A percentile compares a stretch with the other conserved stretches of the same genome.
These are phyloP conservation scores for Collybia sp. DNA, from an alignment of 768 basidiomycete genomes.

Conservation along the genomic window DNA sequence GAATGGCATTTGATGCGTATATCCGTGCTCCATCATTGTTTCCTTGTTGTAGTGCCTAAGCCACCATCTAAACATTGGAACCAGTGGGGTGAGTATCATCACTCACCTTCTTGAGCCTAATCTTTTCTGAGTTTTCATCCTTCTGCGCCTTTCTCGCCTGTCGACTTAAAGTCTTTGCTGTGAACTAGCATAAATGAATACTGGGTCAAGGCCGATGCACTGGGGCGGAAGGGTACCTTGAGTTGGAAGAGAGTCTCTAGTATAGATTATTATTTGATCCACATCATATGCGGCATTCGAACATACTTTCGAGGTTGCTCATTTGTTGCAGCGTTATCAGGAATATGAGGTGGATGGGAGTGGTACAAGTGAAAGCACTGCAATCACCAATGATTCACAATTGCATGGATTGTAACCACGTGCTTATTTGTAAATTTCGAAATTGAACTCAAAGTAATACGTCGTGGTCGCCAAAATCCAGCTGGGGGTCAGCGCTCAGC, in stretches of 20 bases:
- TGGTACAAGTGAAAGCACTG: neutral
- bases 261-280: slow-evolving; percentile 20
- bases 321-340: slow-evolving; percentile 29
- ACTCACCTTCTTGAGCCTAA: slow-evolving; percentile 86
- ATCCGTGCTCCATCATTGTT: slow-evolving; percentile 97
- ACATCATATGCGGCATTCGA: neutral
- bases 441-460: slow-evolving; percentile 2
- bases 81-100: neutral
- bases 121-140: slow-evolving; percentile 86
- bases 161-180: slow-evolving; percentile 89
- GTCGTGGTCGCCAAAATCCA: slow-evolving; percentile 8
- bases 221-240: slow-evolving; percentile 53
- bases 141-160: slow-evolving; percentile 98
- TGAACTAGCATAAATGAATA: slow-evolving; percentile 59
- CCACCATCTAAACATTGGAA: neutral
- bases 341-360: slow-evolving; percentile 8
- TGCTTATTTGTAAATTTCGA: neutral
- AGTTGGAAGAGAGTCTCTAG: slow-evolving; percentile 98
- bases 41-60: slow-evolving; percentile 90
- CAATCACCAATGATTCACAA: neutral
- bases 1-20: slow-evolving; percentile 96
- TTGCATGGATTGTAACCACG: slow-evolving; percentile 2
- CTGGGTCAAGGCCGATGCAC: no score
- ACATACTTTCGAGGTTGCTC: slow-evolving; percentile 89
- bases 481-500: neutral